A percentile compares a stretch with the other conserved stretches of the same genome.
Evolutionary conservation across 1,284 basidiomycete genomes (phyloP).

Genomic region (Cutaneotrichosporon cavernicola): DNA sequence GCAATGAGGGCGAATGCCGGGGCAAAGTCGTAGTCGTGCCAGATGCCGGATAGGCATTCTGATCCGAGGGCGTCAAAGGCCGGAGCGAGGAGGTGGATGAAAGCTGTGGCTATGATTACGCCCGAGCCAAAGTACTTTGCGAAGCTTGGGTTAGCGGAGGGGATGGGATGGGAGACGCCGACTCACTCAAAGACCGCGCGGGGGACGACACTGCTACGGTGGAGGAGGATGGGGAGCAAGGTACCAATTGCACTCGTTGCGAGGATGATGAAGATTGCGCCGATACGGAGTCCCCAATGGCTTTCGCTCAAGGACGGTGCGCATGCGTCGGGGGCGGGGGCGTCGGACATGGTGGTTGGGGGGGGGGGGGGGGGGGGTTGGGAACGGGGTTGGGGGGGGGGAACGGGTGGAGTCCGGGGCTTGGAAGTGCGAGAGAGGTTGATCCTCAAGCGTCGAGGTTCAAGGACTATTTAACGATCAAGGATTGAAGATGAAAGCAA

Average conservation of each 20-base stretch:
- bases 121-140: slow-evolving; percentile 95
- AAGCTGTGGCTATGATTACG: slow-evolving; percentile 89
- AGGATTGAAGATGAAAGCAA: no score
- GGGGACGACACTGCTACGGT: slow-evolving; percentile 64
- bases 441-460: no score
- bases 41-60: slow-evolving; percentile 67
- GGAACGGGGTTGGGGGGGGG: background rate
- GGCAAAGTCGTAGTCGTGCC: slow-evolving; percentile 75
- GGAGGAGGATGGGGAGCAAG: slow-evolving; percentile 77
- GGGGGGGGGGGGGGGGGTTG: no score
- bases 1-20: slow-evolving; percentile 75
- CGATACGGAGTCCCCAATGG: slow-evolving; percentile 63
- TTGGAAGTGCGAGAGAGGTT: no score
- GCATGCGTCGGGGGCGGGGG: slow-evolving; percentile 21
- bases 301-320: slow-evolving; percentile 26
- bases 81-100: slow-evolving; percentile 79
- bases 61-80: slow-evolving; percentile 70
- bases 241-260: slow-evolving; percentile 59
- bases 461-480: no score
- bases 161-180: slow-evolving; percentile 17
- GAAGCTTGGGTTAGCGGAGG: slow-evolving; percentile 57
- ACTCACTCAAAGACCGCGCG: slow-evolving; percentile 69
- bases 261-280: slow-evolving; percentile 83
- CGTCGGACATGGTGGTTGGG: background rate
- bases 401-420: no score